Evolutionary conservation across 2,329 filamentous ascomycete species (phyloP).

Genomic region (Colletotrichum spaethianum): DNA sequence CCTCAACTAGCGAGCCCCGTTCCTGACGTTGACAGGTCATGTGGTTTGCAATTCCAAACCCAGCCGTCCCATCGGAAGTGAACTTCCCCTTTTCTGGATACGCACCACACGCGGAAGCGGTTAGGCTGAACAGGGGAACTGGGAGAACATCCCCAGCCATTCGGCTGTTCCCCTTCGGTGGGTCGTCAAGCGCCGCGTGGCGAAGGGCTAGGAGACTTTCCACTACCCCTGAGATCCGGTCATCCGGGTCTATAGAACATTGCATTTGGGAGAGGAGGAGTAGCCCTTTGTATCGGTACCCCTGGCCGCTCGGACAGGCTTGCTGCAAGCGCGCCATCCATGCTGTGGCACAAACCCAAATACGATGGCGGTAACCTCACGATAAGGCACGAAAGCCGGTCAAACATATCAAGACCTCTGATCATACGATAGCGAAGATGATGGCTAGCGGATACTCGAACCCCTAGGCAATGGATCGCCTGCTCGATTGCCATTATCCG

Average conservation of each 20-base stretch:
- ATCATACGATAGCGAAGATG: slow-evolving; percentile 22
- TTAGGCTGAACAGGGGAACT: slow-evolving; percentile 31
- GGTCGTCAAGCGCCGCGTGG: slow-evolving; percentile 40
- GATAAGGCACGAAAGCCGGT: slow-evolving; percentile 5
- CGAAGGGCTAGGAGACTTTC: slow-evolving; percentile 40
- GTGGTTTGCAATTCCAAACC: slow-evolving; percentile 39
- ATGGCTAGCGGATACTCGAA: background rate
- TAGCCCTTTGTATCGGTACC: slow-evolving; percentile 33
- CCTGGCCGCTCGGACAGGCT: slow-evolving; percentile 26
- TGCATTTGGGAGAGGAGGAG: background rate
- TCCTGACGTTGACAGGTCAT: slow-evolving; percentile 42
- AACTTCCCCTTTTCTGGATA: slow-evolving; percentile 38
- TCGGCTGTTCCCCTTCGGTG: slow-evolving; percentile 43
- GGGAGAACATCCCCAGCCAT: slow-evolving; percentile 40
- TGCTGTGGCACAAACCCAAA: slow-evolving; percentile 4
- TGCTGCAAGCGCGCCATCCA: slow-evolving; percentile 22
- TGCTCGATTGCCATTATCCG: background rate
- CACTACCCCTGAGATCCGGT: slow-evolving; percentile 41
- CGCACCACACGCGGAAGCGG: slow-evolving; percentile 26
- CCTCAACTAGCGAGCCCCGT: slow-evolving; percentile 35
- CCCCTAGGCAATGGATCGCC: background rate
- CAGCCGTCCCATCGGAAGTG: slow-evolving; percentile 40
- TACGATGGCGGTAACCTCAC: background rate
- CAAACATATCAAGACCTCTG: background rate
- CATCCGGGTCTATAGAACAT: slow-evolving; percentile 41